Percentiles rank a stretch among this genome's conserved stretches.
Evolutionary conservation across 495 filamentous ascomycete species (phyloP).

Genomic region (Penicillium herquei): DNA sequence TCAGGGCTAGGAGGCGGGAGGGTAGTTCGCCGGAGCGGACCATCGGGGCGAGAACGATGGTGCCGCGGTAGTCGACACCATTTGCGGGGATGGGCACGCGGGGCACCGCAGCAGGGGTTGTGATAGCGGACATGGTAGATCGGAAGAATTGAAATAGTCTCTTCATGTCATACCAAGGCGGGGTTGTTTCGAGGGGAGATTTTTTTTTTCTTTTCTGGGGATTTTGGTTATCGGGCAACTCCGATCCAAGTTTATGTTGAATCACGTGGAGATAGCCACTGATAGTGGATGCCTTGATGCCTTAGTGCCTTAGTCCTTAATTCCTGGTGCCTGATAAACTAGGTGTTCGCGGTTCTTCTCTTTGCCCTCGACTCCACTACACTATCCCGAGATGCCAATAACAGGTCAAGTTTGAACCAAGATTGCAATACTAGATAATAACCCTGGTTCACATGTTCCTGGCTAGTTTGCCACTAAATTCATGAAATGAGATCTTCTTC

Average conservation of each 20-base stretch:
- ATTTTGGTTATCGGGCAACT: slow-evolving; percentile 11
- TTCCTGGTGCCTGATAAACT: background rate
- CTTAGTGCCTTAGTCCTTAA: too few species aligned
- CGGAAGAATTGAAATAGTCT: slow-evolving; percentile 37
- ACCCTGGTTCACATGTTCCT: too few species aligned
- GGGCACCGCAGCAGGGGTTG: slow-evolving; percentile 18
- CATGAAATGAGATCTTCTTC: too few species aligned
- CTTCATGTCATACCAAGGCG: slow-evolving; percentile 43
- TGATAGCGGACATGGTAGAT: slow-evolving; percentile 54
- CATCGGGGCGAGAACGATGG: slow-evolving; percentile 95
- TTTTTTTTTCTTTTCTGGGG: slow-evolving; percentile 12
- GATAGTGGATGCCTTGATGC: background rate
- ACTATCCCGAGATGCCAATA: too few species aligned
- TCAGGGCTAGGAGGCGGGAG: slow-evolving; percentile 77
- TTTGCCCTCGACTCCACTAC: too few species aligned
- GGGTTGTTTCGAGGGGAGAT: background rate
- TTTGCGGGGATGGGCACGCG: slow-evolving; percentile 79
- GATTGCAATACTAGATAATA: too few species aligned
- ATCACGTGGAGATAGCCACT: slow-evolving; percentile 30
- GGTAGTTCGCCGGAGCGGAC: slow-evolving; percentile 94
- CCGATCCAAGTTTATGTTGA: background rate
- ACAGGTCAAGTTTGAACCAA: too few species aligned
- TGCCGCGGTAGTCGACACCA: slow-evolving; percentile 90
- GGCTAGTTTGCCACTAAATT: too few species aligned
- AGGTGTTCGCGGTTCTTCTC: background rate